Evolutionary conservation across 768 basidiomycete genomes (phyloP).

Genomic region (Rubroboletus pulcherrimus): DNA sequence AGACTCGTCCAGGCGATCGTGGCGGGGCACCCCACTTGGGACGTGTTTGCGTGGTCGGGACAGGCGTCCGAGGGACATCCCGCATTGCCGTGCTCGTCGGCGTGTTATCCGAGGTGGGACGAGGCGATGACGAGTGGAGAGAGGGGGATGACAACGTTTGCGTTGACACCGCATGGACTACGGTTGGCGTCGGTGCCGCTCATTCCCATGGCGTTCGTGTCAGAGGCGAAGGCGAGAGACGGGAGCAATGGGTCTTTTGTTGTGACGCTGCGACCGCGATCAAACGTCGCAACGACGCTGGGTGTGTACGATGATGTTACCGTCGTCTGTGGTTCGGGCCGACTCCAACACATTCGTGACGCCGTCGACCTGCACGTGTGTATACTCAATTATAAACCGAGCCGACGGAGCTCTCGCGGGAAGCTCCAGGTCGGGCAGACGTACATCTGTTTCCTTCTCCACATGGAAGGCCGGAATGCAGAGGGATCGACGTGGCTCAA

Average conservation of each 20-base stretch:
- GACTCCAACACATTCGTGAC: conserved; percentile 10
- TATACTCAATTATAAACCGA: conserved; percentile 22
- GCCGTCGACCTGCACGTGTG: conserved; percentile 19
- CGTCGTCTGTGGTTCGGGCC: conserved; percentile 15
- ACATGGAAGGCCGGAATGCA: background rate
- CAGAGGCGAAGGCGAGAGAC: background rate
- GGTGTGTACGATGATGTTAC: conserved; percentile 12
- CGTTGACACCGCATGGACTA: conserved; percentile 13
- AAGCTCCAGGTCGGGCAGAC: conserved; percentile 13
- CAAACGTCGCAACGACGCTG: background rate
- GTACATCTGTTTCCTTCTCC: conserved; percentile 24
- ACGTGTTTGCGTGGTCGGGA: conserved; percentile 26
- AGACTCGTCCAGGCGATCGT: conserved; percentile 22
- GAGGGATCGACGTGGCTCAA: conserved; percentile 21
- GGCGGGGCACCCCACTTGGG: conserved; percentile 14
- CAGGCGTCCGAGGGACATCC: conserved; percentile 17
- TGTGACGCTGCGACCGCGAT: conserved; percentile 12
- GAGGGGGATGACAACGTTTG: conserved; percentile 14
- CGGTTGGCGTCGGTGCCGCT: conserved; percentile 19
- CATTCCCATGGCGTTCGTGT: conserved; percentile 16
- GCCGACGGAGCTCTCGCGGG: background rate
- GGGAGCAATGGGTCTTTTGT: background rate
- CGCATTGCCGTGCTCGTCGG: conserved; percentile 16
- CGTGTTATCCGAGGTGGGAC: conserved; percentile 23
- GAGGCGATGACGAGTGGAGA: conserved; percentile 1